Evolutionary conservation across 225 moss, liverwort and hornwort genomes (phyloP).

Genomic region (Bryoerythrophyllum caledonicum): DNA sequence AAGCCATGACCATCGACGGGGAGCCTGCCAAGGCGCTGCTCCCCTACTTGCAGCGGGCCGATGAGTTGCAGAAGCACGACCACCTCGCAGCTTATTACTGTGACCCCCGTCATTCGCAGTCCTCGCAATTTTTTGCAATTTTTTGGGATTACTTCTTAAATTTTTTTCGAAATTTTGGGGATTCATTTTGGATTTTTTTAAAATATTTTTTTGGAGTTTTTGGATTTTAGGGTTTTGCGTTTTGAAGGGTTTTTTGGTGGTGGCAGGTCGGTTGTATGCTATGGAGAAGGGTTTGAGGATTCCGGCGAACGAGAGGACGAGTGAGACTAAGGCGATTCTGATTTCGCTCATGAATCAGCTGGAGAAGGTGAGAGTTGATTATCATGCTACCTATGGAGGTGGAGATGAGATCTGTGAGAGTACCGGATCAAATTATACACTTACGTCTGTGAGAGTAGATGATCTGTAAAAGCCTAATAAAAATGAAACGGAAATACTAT

Average conservation of each 20-base stretch:
- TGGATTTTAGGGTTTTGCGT: conserved; percentile 30
- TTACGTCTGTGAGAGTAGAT: not conserved
- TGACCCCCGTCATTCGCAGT: conserved; percentile 40
- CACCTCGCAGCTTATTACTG: conserved; percentile 94
- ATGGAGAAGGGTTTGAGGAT: conserved; percentile 97
- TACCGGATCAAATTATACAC: not conserved
- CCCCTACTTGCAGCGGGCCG: conserved; percentile 92
- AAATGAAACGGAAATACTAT: no score
- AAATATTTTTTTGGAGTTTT: no score
- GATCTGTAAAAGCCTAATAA: no score
- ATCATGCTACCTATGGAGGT: not conserved
- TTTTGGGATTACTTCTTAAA: no score
- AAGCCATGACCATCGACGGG: conserved; percentile 49
- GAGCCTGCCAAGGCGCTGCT: conserved; percentile 91
- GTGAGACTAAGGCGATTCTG: conserved; percentile 74
- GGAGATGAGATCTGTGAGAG: no score
- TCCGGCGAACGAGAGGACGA: conserved; percentile 84
- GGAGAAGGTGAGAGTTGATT: conserved; percentile 64
- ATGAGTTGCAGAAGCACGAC: conserved; percentile 97
- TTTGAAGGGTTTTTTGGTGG: conserved; percentile 13
- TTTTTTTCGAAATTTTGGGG: not conserved
- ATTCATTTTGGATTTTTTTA: not conserved
- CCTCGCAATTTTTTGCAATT: no score
- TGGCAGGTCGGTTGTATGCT: conserved; percentile 89
- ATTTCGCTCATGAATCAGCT: conserved; percentile 96